These are phyloP conservation scores for Cyclospora cayetanensis DNA, from an alignment of 169 alveolate genomes.

Conservation along the genomic window DNA sequence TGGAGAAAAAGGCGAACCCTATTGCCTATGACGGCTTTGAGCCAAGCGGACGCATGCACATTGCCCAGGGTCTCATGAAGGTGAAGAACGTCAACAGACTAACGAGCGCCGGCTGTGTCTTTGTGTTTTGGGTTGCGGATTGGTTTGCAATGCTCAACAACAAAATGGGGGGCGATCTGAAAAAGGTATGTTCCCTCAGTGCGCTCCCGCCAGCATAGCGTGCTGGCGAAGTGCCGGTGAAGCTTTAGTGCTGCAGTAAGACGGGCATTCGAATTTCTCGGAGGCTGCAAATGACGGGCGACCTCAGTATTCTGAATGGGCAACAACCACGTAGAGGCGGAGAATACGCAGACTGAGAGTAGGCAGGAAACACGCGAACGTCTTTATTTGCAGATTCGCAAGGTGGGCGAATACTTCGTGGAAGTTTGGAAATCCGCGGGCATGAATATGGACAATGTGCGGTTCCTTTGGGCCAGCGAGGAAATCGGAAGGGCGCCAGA, in stretches of 20 bases:
- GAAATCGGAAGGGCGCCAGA: constrained; percentile 95
- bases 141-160: constrained; percentile 99
- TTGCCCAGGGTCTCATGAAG: constrained; percentile 97
- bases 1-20: constrained; percentile 84
- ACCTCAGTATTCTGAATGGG: no score
- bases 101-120: constrained; percentile 96
- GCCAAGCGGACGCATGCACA: constrained; percentile 99
- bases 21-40: constrained; percentile 99
- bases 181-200: no score
- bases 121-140: constrained; percentile 99
- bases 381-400: constrained; percentile 78
- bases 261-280: no score
- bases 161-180: constrained; percentile 98
- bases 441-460: constrained; percentile 96
- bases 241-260: no score
- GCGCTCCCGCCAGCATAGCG: no score
- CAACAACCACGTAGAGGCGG: no score
- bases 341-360: no score
- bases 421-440: constrained; percentile 99
- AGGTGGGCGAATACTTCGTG: constrained; percentile 97
- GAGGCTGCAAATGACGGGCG: no score
- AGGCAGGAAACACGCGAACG: no score
- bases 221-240: no score
- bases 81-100: constrained; percentile 94
- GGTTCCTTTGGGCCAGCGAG: constrained; percentile 99